Evolutionary conservation across 768 basidiomycete species (phyloP).

Genomic region (Lyophyllum atratum): DNA sequence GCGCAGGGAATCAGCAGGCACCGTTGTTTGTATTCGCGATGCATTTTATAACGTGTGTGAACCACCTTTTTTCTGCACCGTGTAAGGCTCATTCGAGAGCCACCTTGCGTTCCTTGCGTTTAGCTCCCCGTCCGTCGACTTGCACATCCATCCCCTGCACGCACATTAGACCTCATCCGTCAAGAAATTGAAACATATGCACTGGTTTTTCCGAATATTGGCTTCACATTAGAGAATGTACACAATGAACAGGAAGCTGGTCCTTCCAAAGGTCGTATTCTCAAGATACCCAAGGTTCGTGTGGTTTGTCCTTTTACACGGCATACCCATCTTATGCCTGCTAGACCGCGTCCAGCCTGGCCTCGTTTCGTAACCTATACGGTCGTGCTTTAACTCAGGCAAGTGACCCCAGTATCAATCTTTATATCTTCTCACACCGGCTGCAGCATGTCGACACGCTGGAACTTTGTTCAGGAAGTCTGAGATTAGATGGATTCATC

Average conservation of each 20-base stretch:
- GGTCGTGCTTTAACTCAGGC: slow-evolving; percentile 76
- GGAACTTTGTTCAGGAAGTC: slow-evolving; percentile 43
- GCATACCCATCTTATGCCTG: background rate
- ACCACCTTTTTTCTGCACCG: background rate
- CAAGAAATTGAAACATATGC: slow-evolving; percentile 75
- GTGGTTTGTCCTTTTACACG: background rate
- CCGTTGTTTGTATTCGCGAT: slow-evolving; percentile 82
- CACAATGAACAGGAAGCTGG: slow-evolving; percentile 32
- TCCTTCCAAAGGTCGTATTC: slow-evolving; percentile 42
- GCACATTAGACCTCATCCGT: slow-evolving; percentile 68
- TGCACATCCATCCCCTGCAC: slow-evolving; percentile 61
- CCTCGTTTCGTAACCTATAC: slow-evolving; percentile 72
- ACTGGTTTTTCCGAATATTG: slow-evolving; percentile 68
- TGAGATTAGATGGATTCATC: slow-evolving; percentile 80
- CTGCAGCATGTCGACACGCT: slow-evolving; percentile 73
- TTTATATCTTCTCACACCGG: slow-evolving; percentile 1
- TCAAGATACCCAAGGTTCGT: slow-evolving; percentile 70
- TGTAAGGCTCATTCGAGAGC: background rate
- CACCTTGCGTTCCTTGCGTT: slow-evolving; percentile 8
- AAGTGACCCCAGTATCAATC: slow-evolving; percentile 18
- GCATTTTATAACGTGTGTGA: slow-evolving; percentile 82
- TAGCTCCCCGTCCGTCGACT: slow-evolving; percentile 82
- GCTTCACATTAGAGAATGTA: slow-evolving; percentile 67
- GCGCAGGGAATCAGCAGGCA: slow-evolving; percentile 74
- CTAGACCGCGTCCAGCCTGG: slow-evolving; percentile 66